Evolutionary conservation across 345 rosid species (phyloP).

Genomic region (Psidium friedrichsthalianum): DNA sequence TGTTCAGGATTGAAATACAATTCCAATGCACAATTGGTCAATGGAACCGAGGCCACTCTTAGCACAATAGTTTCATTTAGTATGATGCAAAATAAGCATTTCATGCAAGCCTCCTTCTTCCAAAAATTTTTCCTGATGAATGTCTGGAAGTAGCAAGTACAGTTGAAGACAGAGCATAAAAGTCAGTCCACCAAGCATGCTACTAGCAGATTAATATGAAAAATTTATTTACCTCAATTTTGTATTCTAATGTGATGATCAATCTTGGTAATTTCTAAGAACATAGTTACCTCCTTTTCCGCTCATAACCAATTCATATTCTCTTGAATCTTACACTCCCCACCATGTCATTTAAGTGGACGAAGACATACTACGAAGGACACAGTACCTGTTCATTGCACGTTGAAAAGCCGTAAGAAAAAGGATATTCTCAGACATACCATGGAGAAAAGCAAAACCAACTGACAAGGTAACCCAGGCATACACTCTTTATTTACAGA

Average conservation of each 20-base stretch:
- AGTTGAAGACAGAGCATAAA: background rate
- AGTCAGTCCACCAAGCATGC: background rate
- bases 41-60: conserved; percentile 97
- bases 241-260: background rate
- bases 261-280: background rate
- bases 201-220: background rate
- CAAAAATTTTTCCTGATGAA: conserved; percentile 76
- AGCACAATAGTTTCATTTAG: conserved; percentile 68
- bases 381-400: background rate
- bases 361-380: background rate
- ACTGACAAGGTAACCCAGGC: background rate
- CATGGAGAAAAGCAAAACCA: background rate
- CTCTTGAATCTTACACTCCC: background rate
- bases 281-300: background rate
- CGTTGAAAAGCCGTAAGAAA: background rate
- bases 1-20: too few relatives aligned
- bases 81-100: conserved; percentile 60
- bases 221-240: background rate
- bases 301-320: background rate
- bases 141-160: conserved; percentile 25
- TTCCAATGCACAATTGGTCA: too few relatives aligned
- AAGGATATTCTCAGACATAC: background rate
- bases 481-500: background rate
- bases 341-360: background rate
- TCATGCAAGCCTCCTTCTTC: conserved; percentile 96